These are phyloP conservation scores for Mortierella sp. DNA, from an alignment of 371 early-diverging fungal genomes.

Conservation along the genomic window DNA sequence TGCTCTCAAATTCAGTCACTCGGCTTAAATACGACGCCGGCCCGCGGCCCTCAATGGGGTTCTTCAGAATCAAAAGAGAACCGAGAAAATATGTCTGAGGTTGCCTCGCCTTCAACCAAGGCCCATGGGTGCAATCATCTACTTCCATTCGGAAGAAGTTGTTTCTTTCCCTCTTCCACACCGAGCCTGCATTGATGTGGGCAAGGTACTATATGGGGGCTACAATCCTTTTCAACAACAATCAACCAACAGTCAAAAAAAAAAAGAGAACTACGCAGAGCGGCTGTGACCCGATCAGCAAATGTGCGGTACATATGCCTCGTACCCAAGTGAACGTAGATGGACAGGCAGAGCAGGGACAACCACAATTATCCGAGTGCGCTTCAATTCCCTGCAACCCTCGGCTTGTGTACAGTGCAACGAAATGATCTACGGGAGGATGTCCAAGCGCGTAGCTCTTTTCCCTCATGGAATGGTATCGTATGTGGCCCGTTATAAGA, in stretches of 20 bases:
- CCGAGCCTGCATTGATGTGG: slow-evolving; percentile 34
- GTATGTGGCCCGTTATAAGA: too few species aligned
- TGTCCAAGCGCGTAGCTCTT: too few species aligned
- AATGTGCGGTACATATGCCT: too few species aligned
- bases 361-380: too few species aligned
- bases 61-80: slow-evolving; percentile 30
- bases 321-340: too few species aligned
- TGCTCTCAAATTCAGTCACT: neutral
- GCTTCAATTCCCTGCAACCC: too few species aligned
- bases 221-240: slow-evolving; percentile 6
- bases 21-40: slow-evolving; percentile 7
- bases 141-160: slow-evolving; percentile 35
- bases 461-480: too few species aligned
- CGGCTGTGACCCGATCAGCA: neutral
- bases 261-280: neutral
- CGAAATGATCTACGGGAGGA: too few species aligned
- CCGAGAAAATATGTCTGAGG: slow-evolving; percentile 36
- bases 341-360: too few species aligned
- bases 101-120: slow-evolving; percentile 29
- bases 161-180: slow-evolving; percentile 42
- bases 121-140: slow-evolving; percentile 30
- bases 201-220: slow-evolving; percentile 47
- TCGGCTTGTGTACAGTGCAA: too few species aligned
- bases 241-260: neutral
- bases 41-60: slow-evolving; percentile 1